Evolutionary conservation across 176 grass and related monocot species (phyloP).

Genomic region (Lolium multiflorum): DNA sequence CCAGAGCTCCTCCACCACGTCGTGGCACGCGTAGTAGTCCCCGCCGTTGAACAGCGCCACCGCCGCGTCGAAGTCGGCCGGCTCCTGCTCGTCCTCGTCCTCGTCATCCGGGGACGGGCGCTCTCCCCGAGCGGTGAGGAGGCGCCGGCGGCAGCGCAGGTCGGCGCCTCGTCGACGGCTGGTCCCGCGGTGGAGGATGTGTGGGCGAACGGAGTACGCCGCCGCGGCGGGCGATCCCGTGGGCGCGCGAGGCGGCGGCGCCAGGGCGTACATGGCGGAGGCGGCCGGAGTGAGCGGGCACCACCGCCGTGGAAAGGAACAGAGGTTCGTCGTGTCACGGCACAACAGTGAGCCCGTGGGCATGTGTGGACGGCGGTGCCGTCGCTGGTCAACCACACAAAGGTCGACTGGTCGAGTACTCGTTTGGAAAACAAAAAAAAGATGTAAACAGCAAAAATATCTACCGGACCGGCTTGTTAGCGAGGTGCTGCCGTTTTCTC

Average conservation of each 20-base stretch:
- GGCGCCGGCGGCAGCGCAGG: slow-evolving; percentile 56
- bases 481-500: too few species aligned
- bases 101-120: neutral
- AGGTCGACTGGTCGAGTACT: neutral
- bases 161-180: neutral
- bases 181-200: neutral
- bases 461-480: too few species aligned
- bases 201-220: neutral
- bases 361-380: neutral
- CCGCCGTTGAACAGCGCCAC: slow-evolving; percentile 80
- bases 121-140: slow-evolving; percentile 57
- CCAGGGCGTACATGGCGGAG: neutral
- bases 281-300: neutral
- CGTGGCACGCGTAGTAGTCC: slow-evolving; percentile 83
- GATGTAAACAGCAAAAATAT: too few species aligned
- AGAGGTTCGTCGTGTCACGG: neutral
- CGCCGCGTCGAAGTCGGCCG: slow-evolving; percentile 56
- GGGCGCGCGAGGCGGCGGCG: neutral
- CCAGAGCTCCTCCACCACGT: slow-evolving; percentile 94
- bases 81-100: neutral
- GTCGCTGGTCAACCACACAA: neutral
- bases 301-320: slow-evolving; percentile 13
- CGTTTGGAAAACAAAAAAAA: neutral
- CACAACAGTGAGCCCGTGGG: neutral
- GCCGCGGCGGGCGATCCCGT: neutral